Evolutionary conservation across 495 filamentous ascomycete species (phyloP), one percentile per base, ranked within the genome.

Genomic region (Xylaria longipes): DNA sequence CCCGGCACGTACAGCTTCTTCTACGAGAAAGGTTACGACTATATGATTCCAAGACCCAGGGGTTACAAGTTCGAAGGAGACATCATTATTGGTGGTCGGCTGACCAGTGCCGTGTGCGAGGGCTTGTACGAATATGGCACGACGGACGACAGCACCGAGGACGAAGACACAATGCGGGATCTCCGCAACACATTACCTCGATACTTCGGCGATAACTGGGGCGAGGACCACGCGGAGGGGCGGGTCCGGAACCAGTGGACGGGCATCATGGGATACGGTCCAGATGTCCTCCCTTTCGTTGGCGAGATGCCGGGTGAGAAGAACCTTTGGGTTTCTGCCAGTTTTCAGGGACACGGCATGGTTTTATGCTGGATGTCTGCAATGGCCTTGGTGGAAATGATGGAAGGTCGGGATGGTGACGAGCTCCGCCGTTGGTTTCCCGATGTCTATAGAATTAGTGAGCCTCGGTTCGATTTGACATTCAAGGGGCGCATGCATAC

Each of bases 71-170:
- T 82, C 20, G 83, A 77, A 15, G 87, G 88, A 5, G 90, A 94
- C 67, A 87, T 93, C n/a, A 80, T 92, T 45, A 93, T 93, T 35
- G 87, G 92, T 11, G 91, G 92, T 15, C 91, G 91, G 5, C 80
- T 91, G 5, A 87, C 83, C 0, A 82, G 84, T 56, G 81, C 84
- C 5, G 71, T 73, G 3, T 72, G 82, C 20, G 81, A 82, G 0
- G 89, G 88, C 11, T 70, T 84, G 73, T 75, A 78, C 25, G 87
- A 85, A 74, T 89, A 76, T 69, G 88, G 87, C 37, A 86, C 78
- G 29, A 88, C 80, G 52, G 89, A 89, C 79, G 91, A 93, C 79
- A 86, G 82, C n/a, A 80, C 72, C 63, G 73, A 84, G 63, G 87
- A 93, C 73, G 72, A 79, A 22, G 77, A 79, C 4, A 87, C 92